These are phyloP conservation scores for Clitopilus hobsonii DNA, from an alignment of 768 basidiomycete genomes.

Conservation along the genomic window DNA sequence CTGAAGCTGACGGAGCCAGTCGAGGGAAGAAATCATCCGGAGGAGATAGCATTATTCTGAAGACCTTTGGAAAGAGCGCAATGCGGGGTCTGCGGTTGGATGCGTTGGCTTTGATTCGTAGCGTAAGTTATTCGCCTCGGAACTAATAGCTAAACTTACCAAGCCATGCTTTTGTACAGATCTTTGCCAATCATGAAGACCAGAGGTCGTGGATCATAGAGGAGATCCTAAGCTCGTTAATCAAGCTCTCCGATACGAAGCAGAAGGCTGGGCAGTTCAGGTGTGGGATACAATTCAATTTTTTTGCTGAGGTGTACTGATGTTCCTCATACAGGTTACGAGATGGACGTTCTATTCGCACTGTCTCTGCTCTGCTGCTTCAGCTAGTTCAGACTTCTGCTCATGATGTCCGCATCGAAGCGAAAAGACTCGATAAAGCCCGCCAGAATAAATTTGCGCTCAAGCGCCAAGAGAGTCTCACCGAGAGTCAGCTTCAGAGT, in stretches of 20 bases:
- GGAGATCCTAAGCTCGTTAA: conserved; percentile 87
- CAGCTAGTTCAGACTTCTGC: conserved; percentile 97
- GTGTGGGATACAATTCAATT: no score
- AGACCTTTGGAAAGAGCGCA: conserved; percentile 70
- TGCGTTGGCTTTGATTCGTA: conserved; percentile 78
- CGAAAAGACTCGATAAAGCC: conserved; percentile 53
- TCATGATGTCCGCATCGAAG: conserved; percentile 76
- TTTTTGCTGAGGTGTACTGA: no score
- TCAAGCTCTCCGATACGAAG: conserved; percentile 85
- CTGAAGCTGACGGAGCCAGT: conserved; percentile 38
- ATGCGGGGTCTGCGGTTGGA: conserved; percentile 81
- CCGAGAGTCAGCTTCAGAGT: conserved; percentile 34
- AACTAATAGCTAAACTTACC: not conserved
- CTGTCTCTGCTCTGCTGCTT: conserved; percentile 86
- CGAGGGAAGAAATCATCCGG: conserved; percentile 42
- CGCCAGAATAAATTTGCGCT: conserved; percentile 60
- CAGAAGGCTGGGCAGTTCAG: conserved; percentile 87
- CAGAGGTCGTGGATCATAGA: conserved; percentile 98
- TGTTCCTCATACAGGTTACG: no score
- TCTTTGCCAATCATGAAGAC: conserved; percentile 86
- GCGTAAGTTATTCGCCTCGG: conserved; percentile 43
- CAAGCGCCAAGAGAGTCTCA: conserved; percentile 58
- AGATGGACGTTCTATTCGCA: conserved; percentile 88
- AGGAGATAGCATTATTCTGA: conserved; percentile 47
- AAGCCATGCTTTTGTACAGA: conserved; percentile 37